phyloP scores from a whole-genome alignment of 2,329 filamentous ascomycete species.

The Fusarium tjaetaba region DNA sequence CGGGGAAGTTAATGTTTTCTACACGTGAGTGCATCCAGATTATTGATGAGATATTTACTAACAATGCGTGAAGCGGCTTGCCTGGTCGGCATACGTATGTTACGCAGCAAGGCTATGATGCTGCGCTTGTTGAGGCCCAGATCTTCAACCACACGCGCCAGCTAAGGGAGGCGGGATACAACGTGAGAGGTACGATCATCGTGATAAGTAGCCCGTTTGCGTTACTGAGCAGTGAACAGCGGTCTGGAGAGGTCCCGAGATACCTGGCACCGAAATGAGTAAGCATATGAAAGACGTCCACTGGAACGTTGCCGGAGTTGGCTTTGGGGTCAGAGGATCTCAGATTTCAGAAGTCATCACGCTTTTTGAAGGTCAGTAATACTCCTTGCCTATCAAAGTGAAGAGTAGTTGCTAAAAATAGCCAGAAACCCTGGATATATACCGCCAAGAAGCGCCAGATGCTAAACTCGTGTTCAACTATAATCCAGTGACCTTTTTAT shows the following conservation, averaged over 20 bases:
- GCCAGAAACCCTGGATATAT: conserved; percentile 1
- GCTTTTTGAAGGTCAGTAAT: background rate
- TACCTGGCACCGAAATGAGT: background rate
- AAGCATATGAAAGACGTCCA: background rate
- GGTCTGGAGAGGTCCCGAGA: conserved; percentile 9
- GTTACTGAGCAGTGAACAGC: background rate
- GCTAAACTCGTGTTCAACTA: conserved; percentile 5
- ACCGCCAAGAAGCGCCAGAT: background rate
- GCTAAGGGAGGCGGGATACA: conserved; percentile 2
- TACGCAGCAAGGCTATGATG: conserved; percentile 1
- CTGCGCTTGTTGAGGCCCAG: background rate
- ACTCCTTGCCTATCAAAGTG: fast-evolving
- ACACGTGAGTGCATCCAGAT: background rate
- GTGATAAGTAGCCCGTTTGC: fast-evolving
- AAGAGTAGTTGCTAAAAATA: too few species aligned
- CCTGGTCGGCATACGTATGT: conserved; percentile 9
- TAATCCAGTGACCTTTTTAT: background rate
- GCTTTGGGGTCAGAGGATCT: conserved; percentile 7
- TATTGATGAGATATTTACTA: fast-evolving
- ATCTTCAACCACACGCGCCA: conserved; percentile 15
- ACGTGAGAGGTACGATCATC: background rate
- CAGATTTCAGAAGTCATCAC: background rate
- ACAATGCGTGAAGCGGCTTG: background rate
- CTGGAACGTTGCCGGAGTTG: conserved; percentile 5
- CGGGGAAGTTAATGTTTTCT: conserved; percentile 8